These are phyloP conservation scores for Debaryomycetaceae sp. DNA, from an alignment of 1,139 yeast species.

Conservation along the genomic window DNA sequence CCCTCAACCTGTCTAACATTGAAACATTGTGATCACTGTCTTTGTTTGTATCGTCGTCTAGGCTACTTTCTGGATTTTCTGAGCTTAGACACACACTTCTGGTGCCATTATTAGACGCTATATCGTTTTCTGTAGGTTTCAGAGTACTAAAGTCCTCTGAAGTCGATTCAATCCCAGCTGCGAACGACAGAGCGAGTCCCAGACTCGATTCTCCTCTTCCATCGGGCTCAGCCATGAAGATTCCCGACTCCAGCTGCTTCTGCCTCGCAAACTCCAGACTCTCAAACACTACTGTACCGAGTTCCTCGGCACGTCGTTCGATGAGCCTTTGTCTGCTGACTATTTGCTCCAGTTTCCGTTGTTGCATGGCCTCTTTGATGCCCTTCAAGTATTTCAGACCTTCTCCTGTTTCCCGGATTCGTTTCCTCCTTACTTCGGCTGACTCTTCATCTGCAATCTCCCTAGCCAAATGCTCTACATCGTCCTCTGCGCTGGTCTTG, in stretches of 20 bases:
- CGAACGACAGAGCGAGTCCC: not conserved
- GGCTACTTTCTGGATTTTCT: not conserved
- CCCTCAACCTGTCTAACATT: not conserved
- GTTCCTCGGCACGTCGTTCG: constrained; percentile 3
- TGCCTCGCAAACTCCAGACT: constrained; percentile 11
- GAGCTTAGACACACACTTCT: not conserved
- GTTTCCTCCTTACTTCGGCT: not conserved
- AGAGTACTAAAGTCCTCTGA: too few species aligned
- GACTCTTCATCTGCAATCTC: constrained; percentile 1
- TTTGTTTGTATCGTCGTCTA: not conserved
- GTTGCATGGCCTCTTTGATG: constrained; percentile 8
- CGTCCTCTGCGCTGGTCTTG: constrained; percentile 1
- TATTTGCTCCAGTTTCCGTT: constrained; percentile 9
- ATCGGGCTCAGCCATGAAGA: not conserved
- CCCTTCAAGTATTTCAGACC: constrained; percentile 9
- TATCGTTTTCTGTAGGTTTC: not conserved
- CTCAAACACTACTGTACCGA: constrained; percentile 10
- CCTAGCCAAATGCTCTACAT: constrained; percentile 1
- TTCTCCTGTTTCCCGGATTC: not conserved
- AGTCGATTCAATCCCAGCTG: not conserved
- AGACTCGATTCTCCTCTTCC: not conserved
- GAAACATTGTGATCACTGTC: not conserved
- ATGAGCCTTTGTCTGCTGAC: constrained; percentile 6
- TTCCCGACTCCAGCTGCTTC: constrained; percentile 1
- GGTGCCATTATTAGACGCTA: not conserved